A percentile compares a stretch with the other conserved stretches of the same genome.
phyloP scores from a whole-genome alignment of 2,329 filamentous ascomycete genomes.

The Simplicillium sp. region DNA sequence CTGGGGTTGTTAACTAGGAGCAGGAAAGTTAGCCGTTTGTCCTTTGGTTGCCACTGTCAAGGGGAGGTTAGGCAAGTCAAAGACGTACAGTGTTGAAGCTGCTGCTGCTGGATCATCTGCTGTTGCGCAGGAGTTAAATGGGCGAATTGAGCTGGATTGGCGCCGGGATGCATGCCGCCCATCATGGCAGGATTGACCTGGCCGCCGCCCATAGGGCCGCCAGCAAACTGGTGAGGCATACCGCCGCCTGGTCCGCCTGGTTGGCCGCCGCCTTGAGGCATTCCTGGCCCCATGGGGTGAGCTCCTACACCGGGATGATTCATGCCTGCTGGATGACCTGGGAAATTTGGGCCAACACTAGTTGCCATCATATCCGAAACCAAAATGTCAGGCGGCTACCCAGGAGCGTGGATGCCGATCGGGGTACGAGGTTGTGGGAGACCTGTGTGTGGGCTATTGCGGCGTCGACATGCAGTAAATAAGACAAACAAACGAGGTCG shows the following conservation, averaged over 20 bases:
- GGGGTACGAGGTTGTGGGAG: slow-evolving; percentile 17
- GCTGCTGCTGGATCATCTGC: slow-evolving; percentile 48
- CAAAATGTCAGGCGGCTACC: slow-evolving; percentile 35
- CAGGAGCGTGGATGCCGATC: slow-evolving; percentile 52
- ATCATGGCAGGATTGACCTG: slow-evolving; percentile 71
- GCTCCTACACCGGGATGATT: slow-evolving; percentile 60
- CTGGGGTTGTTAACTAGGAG: slow-evolving; percentile 24
- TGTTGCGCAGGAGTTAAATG: slow-evolving; percentile 56
- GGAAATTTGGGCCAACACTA: slow-evolving; percentile 53
- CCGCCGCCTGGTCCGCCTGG: slow-evolving; percentile 55
- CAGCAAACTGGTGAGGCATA: slow-evolving; percentile 56
- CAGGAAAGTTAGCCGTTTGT: slow-evolving; percentile 7
- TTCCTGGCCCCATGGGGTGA: slow-evolving; percentile 53
- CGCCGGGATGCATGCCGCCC: slow-evolving; percentile 64
- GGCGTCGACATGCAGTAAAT: slow-evolving; percentile 32
- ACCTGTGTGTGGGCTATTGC: slow-evolving; percentile 25
- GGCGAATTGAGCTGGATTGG: slow-evolving; percentile 56
- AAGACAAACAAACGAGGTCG: too few relatives aligned
- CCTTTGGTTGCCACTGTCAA: slow-evolving; percentile 2
- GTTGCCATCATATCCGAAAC: slow-evolving; percentile 54
- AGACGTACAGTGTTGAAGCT: slow-evolving; percentile 24
- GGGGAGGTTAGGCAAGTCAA: not conserved
- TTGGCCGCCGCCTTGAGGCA: slow-evolving; percentile 61
- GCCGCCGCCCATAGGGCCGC: slow-evolving; percentile 57
- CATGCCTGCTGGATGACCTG: slow-evolving; percentile 62